Conservation (phyloP, 1,284 basidiomycete species). For the Ustilago hordei region DNA sequence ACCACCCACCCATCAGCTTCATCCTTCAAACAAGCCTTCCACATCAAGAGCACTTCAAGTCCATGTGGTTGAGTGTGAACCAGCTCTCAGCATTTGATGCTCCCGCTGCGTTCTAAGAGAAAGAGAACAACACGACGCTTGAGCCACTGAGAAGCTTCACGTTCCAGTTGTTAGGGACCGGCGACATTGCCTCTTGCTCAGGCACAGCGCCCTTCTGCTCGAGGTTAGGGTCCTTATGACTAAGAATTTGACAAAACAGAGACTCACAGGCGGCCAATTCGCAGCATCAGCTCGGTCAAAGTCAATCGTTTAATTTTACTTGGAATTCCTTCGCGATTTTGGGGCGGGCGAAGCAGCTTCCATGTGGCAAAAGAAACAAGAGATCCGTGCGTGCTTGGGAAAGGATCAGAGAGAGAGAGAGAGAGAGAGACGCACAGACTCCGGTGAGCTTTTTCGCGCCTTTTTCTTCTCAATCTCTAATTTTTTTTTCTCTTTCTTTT, state of each 20-base stretch:
- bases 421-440: neutral
- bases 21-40: neutral
- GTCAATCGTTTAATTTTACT: neutral
- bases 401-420: neutral
- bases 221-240: neutral
- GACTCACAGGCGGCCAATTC: constrained; percentile 21
- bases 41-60: no score
- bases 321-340: constrained; percentile 5
- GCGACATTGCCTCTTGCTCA: constrained; percentile 7
- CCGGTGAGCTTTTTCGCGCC: constrained; percentile 11
- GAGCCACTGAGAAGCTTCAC: neutral
- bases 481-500: constrained; percentile 6
- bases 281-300: constrained; percentile 30
- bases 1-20: neutral
- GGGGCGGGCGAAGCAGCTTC: constrained; percentile 2
- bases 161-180: constrained; percentile 5
- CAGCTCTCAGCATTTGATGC: neutral
- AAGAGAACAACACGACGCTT: neutral
- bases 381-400: neutral
- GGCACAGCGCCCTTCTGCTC: no score
- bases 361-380: constrained; percentile 8
- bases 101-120: neutral
- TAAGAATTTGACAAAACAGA: neutral
- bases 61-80: neutral
- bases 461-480: constrained; percentile 8